Conservation (phyloP, 2,329 filamentous ascomycete species). For the Aureobasidium melanogenum region DNA sequence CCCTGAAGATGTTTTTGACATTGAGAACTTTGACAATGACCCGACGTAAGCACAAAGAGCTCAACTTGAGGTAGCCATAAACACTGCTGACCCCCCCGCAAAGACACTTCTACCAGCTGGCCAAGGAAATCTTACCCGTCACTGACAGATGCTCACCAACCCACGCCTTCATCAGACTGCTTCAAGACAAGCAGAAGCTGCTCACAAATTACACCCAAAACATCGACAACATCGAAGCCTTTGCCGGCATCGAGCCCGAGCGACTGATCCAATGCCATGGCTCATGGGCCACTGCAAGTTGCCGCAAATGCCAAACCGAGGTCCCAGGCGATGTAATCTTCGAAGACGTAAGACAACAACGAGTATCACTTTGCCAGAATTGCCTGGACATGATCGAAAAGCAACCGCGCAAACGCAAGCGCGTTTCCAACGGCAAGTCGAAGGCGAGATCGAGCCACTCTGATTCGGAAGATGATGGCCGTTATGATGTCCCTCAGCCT, state of each 20-base stretch:
- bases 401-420: constrained; percentile 29
- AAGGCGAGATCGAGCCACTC: constrained; percentile 41
- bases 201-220: constrained; percentile 98
- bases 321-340: constrained; percentile 72
- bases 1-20: constrained; percentile 93
- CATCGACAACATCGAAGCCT: constrained; percentile 87
- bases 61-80: neutral
- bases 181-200: constrained; percentile 81
- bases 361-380: constrained; percentile 66
- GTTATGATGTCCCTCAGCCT: constrained; percentile 56
- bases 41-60: constrained; percentile 40
- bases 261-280: constrained; percentile 95
- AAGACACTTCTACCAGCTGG: constrained; percentile 77
- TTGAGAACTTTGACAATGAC: constrained; percentile 74
- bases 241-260: constrained; percentile 69
- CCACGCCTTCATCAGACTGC: constrained; percentile 82
- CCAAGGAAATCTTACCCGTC: constrained; percentile 79
- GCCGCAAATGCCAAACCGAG: constrained; percentile 68
- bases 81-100: neutral
- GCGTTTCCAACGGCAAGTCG: constrained; percentile 37
- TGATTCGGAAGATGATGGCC: constrained; percentile 48
- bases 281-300: constrained; percentile 86
- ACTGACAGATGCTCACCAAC: constrained; percentile 74
- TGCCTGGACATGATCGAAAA: constrained; percentile 51
- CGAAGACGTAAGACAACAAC: constrained; percentile 64